These are phyloP conservation scores for Phoma herbarum DNA, from an alignment of 2,329 filamentous ascomycete species.

Conservation along the genomic window DNA sequence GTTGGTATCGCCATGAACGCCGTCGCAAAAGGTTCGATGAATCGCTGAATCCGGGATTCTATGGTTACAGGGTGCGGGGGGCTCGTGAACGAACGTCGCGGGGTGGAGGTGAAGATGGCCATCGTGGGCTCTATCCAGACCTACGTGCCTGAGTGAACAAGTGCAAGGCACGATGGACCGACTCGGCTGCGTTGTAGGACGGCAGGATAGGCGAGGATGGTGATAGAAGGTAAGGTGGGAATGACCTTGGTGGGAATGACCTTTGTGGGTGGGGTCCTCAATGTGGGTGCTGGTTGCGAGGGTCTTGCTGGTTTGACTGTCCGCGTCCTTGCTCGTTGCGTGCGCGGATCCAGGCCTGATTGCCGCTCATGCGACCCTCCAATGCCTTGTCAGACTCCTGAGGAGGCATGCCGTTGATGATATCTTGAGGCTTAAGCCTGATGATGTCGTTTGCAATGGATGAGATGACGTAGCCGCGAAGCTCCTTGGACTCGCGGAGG, in stretches of 20 bases:
- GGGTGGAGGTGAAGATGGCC: slow-evolving; percentile 21
- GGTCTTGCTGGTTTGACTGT: slow-evolving; percentile 49
- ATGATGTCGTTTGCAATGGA: slow-evolving; percentile 78
- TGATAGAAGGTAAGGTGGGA: slow-evolving; percentile 12
- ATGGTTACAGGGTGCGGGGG: slow-evolving; percentile 44
- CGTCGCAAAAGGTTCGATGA: slow-evolving; percentile 39
- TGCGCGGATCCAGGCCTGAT: slow-evolving; percentile 48
- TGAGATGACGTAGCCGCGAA: slow-evolving; percentile 76
- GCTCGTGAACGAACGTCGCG: slow-evolving; percentile 34
- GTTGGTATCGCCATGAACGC: slow-evolving; percentile 44
- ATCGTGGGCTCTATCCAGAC: slow-evolving; percentile 25
- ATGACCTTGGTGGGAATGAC: slow-evolving; percentile 1
- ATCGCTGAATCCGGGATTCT: slow-evolving; percentile 38
- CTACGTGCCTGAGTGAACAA: slow-evolving; percentile 26
- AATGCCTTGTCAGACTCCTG: slow-evolving; percentile 58
- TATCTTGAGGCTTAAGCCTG: slow-evolving; percentile 66
- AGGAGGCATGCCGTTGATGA: slow-evolving; percentile 40
- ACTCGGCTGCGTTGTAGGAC: slow-evolving; percentile 27
- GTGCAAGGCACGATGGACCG: slow-evolving; percentile 23
- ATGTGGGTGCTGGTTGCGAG: slow-evolving; percentile 49
- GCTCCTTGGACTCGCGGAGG: slow-evolving; percentile 75
- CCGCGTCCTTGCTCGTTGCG: slow-evolving; percentile 49
- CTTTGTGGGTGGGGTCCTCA: slow-evolving; percentile 31
- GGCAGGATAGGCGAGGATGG: slow-evolving; percentile 20
- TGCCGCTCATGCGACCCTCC: slow-evolving; percentile 55